phyloP scores from a whole-genome alignment of 768 basidiomycete species.

The Phylloporus arenicola region DNA sequence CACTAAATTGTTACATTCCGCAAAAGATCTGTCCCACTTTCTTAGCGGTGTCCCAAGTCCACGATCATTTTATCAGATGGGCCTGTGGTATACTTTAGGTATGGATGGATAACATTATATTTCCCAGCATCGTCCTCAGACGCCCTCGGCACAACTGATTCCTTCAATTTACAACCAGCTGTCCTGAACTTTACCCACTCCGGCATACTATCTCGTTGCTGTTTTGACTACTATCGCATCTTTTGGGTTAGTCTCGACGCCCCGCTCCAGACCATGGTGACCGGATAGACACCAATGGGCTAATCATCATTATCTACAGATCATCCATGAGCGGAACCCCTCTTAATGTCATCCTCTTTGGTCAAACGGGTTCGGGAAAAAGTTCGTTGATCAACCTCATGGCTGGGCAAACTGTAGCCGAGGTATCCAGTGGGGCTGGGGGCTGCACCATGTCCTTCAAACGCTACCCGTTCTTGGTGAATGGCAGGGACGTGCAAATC shows the following conservation, averaged over 20 bases:
- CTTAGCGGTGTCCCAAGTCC: neutral
- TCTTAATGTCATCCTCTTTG: conserved; percentile 1
- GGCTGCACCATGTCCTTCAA: neutral
- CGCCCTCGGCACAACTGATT: too few species aligned
- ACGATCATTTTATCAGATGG: neutral
- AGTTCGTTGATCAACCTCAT: neutral
- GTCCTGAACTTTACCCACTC: neutral
- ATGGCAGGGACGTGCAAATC: neutral
- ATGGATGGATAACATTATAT: too few species aligned
- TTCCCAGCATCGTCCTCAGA: neutral
- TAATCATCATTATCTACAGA: neutral
- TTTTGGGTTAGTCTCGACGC: neutral
- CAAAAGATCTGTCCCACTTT: neutral
- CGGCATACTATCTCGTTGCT: neutral
- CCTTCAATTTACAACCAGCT: neutral
- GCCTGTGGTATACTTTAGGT: too few species aligned
- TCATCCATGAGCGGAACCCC: neutral
- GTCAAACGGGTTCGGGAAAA: neutral
- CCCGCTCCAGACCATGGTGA: too few species aligned
- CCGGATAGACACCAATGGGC: too few species aligned
- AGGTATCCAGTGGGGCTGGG: neutral
- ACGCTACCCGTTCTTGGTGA: neutral
- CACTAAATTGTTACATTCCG: neutral
- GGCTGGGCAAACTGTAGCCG: neutral
- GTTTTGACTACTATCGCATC: neutral